These are phyloP conservation scores for Liriodendron chinense DNA, from an alignment of 164 flowering plant species.

Conservation along the genomic window DNA sequence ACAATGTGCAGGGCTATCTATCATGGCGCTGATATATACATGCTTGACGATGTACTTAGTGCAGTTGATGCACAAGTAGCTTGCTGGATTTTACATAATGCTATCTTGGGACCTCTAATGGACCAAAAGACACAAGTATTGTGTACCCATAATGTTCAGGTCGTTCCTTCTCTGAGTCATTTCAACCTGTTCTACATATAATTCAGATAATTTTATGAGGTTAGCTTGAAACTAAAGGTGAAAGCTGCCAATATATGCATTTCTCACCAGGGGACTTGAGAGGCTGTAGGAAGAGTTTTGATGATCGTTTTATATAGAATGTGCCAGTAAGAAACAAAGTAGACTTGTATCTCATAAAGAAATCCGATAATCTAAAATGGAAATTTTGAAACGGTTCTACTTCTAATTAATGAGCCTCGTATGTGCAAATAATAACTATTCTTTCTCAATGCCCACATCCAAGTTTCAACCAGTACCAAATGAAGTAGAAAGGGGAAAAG, in stretches of 20 bases:
- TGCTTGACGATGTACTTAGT: constrained; percentile 95
- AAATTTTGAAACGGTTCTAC: background rate
- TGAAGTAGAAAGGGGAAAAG: background rate
- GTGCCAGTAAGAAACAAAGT: too few relatives aligned
- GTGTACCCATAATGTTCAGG: constrained; percentile 91
- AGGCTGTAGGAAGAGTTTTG: background rate
- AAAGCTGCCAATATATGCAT: background rate
- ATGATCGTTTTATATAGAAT: too few relatives aligned
- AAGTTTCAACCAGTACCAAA: background rate
- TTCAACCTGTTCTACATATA: background rate
- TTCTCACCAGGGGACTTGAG: background rate
- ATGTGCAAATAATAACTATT: too few relatives aligned
- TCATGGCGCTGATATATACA: constrained; percentile 50
- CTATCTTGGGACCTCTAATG: constrained; percentile 68
- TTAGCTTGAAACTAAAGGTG: background rate
- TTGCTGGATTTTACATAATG: constrained; percentile 60
- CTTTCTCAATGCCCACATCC: background rate
- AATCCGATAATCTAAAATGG: background rate
- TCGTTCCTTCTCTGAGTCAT: constrained; percentile 17
- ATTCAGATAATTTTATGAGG: background rate
- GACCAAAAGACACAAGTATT: constrained; percentile 59
- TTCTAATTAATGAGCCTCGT: too few relatives aligned
- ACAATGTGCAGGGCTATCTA: constrained; percentile 73
- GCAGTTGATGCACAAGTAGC: constrained; percentile 98
- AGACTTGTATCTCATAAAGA: background rate